Evolutionary conservation across 352 stramenopile species (phyloP), one percentile per base, ranked within the genome.

Genomic region (Globisporangium alternatum): DNA sequence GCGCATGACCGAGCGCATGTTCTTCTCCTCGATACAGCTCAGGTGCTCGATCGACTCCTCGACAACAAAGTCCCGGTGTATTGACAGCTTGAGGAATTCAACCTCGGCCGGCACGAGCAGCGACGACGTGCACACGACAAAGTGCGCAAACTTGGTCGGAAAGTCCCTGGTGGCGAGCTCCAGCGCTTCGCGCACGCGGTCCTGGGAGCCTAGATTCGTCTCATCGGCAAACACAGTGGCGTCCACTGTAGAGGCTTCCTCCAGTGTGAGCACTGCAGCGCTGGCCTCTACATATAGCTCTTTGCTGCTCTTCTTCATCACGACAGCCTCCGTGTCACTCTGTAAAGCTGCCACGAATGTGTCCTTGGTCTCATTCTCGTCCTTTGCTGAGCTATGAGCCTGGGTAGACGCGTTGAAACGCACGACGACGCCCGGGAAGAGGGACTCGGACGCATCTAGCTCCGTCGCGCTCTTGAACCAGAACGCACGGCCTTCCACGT

Each of bases 1-100:
- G 15, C 85, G 80, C 59, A 95, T 83, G 5, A 80, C 75, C 1
- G 78, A 86, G 25, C 74, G 78, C 45, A 86, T 78, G 28, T 88
- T 74, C 39, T 75, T 76, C 25, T 83, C 70, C 12, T 89, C 71
- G 45, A 95, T 80, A 25, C 70, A 85, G 0, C 72, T 70, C 17
- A 95, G 58, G 28, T 81, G 77, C 28, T 91, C 75, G 58, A 93
- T 78, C 9, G 83, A 89, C 56, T 93, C 80, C 44, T 89, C 76
- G 31, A 91, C 68, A 39, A 93, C 65, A 37, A 74, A 83, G 30
- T 83, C 68, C 64, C 80, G 64, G 30, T 83, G 72, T 54, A 87
- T 62, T 0, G 74, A 85, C 6, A 87, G 56, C 45, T 83, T 87
- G 19, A 88, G 64, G 37, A 77, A 78, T 54, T 83, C 75, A 8